Percentiles rank a stretch among this genome's conserved stretches.
phyloP scores from a whole-genome alignment of 164 flowering plant species.

The Nymphaea colorata region DNA sequence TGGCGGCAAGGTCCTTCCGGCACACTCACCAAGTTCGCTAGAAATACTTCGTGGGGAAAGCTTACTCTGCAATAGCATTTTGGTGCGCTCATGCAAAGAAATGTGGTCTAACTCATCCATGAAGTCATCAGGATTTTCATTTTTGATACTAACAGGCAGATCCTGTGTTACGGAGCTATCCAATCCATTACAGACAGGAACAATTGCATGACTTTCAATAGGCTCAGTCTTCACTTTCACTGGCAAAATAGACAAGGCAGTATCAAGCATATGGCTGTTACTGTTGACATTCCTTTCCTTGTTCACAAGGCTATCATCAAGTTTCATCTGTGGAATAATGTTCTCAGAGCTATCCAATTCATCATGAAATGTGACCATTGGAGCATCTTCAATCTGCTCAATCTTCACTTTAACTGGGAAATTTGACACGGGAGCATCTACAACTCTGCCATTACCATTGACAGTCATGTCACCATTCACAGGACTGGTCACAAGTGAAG shows the following conservation, averaged over 20 bases:
- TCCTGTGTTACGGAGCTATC: slow-evolving; percentile 4
- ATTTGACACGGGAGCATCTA: background rate
- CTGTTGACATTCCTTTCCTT: background rate
- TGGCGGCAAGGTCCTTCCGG: slow-evolving; percentile 13
- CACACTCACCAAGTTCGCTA: slow-evolving; percentile 4
- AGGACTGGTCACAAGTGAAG: background rate
- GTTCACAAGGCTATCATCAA: background rate
- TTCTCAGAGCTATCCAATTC: background rate
- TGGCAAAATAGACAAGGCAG: slow-evolving; percentile 11
- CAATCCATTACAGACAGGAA: slow-evolving; percentile 2
- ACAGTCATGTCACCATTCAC: background rate
- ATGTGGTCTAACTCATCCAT: slow-evolving; percentile 56
- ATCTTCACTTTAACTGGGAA: background rate
- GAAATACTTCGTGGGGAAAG: slow-evolving; percentile 7
- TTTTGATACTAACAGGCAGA: slow-evolving; percentile 29
- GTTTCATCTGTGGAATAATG: background rate
- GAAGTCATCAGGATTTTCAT: slow-evolving; percentile 9
- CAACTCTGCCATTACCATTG: background rate
- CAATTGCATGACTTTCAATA: slow-evolving; percentile 11
- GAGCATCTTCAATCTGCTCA: background rate
- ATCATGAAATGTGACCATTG: background rate
- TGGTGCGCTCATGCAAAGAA: slow-evolving; percentile 42
- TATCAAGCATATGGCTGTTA: slow-evolving; percentile 2
- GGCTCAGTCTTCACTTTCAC: slow-evolving; percentile 39
- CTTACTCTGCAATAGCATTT: slow-evolving; percentile 19